These are phyloP conservation scores for Chondrostereum purpureum DNA, from an alignment of 1,284 basidiomycete species.

Conservation along the genomic window DNA sequence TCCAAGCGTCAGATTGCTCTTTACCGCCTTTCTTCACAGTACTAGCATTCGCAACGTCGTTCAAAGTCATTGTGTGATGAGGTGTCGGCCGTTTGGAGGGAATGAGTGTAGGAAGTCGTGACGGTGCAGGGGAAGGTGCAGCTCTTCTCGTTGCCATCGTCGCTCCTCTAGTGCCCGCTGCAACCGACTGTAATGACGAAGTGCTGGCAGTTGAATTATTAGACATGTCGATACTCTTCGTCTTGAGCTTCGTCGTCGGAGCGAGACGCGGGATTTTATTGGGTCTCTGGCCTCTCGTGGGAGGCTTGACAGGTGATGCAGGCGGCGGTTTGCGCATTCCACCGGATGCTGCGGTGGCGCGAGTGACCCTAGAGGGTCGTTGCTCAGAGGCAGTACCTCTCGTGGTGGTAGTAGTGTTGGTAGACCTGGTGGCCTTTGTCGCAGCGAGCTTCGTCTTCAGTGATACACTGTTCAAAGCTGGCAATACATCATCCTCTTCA, in stretches of 20 bases:
- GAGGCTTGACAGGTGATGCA: constrained; percentile 33
- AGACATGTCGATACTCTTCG: constrained; percentile 13
- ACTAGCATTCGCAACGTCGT: constrained; percentile 26
- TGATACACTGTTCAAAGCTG: constrained; percentile 48
- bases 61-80: constrained; percentile 38
- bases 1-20: constrained; percentile 52
- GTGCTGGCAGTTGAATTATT: no score
- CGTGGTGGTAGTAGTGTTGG: constrained; percentile 37
- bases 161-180: constrained; percentile 20
- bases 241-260: constrained; percentile 38
- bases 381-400: constrained; percentile 56
- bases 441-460: constrained; percentile 28
- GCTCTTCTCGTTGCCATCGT: constrained; percentile 43
- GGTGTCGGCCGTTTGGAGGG: constrained; percentile 49
- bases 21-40: constrained; percentile 11
- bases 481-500: constrained; percentile 56
- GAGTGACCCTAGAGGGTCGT: constrained; percentile 62
- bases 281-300: constrained; percentile 39
- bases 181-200: constrained; percentile 14
- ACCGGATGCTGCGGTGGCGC: constrained; percentile 56
- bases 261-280: constrained; percentile 75
- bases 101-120: constrained; percentile 63
- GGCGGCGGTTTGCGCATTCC: constrained; percentile 40
- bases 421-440: constrained; percentile 22
- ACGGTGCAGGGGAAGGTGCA: constrained; percentile 41